A percentile compares a stretch with the other conserved stretches of the same genome.
phyloP scores from a whole-genome alignment of 768 basidiomycete species.

The Flagelloscypha sp. region DNA sequence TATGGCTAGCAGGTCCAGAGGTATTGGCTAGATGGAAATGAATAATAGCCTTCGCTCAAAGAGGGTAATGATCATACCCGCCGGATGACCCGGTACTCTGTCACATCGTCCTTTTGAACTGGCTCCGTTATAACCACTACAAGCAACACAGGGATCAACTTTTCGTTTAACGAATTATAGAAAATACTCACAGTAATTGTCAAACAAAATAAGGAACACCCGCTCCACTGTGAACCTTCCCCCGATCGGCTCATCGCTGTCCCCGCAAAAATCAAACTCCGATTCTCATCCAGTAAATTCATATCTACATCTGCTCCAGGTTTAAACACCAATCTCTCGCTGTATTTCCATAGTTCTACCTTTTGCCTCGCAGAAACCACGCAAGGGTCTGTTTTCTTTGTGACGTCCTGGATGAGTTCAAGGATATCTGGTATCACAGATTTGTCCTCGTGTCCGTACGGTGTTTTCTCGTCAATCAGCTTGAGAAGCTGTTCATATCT shows the following conservation, averaged over 20 bases:
- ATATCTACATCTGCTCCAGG: conserved; percentile 52
- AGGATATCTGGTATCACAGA: conserved; percentile 55
- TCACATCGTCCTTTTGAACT: conserved; percentile 45
- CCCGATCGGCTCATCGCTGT: conserved; percentile 58
- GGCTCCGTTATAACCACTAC: conserved; percentile 55
- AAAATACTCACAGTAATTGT: conserved; percentile 53
- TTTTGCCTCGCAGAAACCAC: conserved; percentile 54
- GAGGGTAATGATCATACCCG: conserved; percentile 37
- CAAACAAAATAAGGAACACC: conserved; percentile 58
- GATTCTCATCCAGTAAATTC: conserved; percentile 53
- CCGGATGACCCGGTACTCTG: conserved; percentile 49
- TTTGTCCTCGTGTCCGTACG: conserved; percentile 47
- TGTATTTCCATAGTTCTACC: conserved; percentile 54
- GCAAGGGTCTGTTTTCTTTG: conserved; percentile 54
- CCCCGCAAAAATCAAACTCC: conserved; percentile 53
- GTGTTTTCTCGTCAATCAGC: conserved; percentile 46
- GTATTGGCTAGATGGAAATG: conserved; percentile 47
- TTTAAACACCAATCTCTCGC: conserved; percentile 46
- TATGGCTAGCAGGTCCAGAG: conserved; percentile 56
- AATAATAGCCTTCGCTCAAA: conserved; percentile 2
- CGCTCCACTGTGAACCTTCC: conserved; percentile 60
- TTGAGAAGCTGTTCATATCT: conserved; percentile 58
- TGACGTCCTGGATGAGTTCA: conserved; percentile 51
- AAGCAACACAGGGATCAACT: conserved; percentile 5
- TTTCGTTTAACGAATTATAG: not conserved